phyloP scores from a whole-genome alignment of 345 rosid species.

The Euphorbia pulcherrima region DNA sequence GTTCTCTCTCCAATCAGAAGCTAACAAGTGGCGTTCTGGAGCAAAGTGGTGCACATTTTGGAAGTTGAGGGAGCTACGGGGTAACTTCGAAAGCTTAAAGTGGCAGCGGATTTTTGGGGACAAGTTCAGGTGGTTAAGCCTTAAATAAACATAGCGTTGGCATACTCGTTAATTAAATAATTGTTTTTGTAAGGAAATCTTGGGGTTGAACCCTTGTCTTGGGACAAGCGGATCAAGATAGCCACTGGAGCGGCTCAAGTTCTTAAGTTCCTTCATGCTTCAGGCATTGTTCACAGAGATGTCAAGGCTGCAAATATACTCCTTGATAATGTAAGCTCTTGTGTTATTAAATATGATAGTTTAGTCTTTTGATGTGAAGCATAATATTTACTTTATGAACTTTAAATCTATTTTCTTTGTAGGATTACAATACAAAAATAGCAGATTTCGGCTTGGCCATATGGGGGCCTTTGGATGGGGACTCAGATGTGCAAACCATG shows the following conservation, averaged over 20 bases:
- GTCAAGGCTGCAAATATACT: constrained; percentile 79
- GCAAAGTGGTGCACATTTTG: too few species aligned
- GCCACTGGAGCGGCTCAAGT: too few species aligned
- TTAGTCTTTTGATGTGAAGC: too few species aligned
- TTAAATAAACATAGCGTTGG: background rate
- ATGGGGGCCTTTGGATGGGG: constrained; percentile 51
- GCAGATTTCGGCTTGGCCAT: constrained; percentile 71
- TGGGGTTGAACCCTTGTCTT: constrained; percentile 56
- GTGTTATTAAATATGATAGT: too few species aligned
- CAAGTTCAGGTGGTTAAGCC: too few species aligned
- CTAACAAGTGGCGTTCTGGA: too few species aligned
- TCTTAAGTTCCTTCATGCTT: constrained; percentile 64
- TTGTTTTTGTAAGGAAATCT: constrained; percentile 36
- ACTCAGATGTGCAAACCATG: constrained; percentile 42
- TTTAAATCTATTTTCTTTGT: background rate
- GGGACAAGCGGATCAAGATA: constrained; percentile 79
- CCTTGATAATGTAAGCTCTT: constrained; percentile 58
- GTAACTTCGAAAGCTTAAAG: too few species aligned
- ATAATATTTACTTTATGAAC: background rate
- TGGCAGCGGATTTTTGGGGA: too few species aligned
- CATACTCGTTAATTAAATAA: constrained; percentile 1
- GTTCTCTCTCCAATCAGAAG: too few species aligned
- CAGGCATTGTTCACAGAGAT: constrained; percentile 73
- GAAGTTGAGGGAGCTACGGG: too few species aligned
- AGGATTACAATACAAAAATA: constrained; percentile 55